These are phyloP conservation scores for Marsdenia floribunda DNA, from an alignment of 257 asterid genomes.

Conservation along the genomic window DNA sequence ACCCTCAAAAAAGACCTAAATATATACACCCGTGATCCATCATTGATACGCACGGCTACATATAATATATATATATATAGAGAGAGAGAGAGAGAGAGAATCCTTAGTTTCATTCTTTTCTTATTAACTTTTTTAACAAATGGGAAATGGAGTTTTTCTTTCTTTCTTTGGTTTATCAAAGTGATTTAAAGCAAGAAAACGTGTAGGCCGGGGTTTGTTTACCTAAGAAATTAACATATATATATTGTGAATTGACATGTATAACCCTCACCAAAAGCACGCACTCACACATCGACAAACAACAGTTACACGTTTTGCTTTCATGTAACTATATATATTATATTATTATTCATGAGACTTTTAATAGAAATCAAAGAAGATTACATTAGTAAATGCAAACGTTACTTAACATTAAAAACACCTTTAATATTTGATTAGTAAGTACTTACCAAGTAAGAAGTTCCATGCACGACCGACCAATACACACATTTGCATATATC, in stretches of 20 bases:
- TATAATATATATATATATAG: neutral
- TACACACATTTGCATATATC: no score
- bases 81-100: no score
- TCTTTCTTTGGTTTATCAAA: neutral
- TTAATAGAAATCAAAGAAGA: no score
- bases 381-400: no score
- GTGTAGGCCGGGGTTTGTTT: neutral
- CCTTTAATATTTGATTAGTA: no score
- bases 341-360: no score
- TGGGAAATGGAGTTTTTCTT: neutral
- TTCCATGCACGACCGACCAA: no score
- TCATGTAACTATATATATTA: neutral
- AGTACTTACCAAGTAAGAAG: no score
- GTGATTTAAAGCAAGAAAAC: neutral
- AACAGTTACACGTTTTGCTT: neutral
- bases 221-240: neutral
- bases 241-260: neutral
- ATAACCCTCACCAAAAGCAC: neutral
- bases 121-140: neutral
- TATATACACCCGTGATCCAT: slow-evolving; percentile 1
- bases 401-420: no score
- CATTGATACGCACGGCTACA: slow-evolving; percentile 14
- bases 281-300: neutral
- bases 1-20: neutral
- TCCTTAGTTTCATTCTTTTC: neutral